Evolutionary conservation across 306 rosid species (phyloP).

Genomic region (Casuarina glauca): DNA sequence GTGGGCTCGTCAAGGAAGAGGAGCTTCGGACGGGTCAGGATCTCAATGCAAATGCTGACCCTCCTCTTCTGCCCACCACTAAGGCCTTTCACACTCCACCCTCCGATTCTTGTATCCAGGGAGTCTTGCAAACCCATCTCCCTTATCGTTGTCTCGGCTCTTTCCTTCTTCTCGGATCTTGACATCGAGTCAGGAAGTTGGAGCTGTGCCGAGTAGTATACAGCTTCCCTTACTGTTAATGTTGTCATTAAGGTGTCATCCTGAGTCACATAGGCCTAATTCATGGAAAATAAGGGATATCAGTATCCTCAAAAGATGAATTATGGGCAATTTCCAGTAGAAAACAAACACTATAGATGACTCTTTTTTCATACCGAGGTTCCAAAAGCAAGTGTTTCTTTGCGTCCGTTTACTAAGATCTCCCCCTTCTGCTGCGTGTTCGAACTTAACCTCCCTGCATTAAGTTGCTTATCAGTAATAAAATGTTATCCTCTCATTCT

Average conservation of each 20-base stretch:
- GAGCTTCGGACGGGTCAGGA: constrained; percentile 56
- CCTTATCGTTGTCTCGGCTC: constrained; percentile 46
- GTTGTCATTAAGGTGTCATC: constrained; percentile 59
- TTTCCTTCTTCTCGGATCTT: constrained; percentile 55
- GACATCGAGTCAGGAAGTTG: constrained; percentile 62
- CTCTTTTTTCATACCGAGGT: constrained; percentile 33
- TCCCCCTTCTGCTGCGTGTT: constrained; percentile 42
- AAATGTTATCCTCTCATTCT: too few species aligned
- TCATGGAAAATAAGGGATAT: neutral
- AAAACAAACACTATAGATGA: neutral
- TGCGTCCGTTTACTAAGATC: constrained; percentile 57
- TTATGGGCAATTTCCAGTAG: too few species aligned
- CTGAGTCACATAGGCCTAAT: constrained; percentile 67
- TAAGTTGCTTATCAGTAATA: constrained; percentile 36
- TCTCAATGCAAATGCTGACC: constrained; percentile 74
- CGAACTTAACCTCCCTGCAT: constrained; percentile 57
- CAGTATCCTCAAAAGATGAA: neutral
- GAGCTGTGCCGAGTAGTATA: constrained; percentile 61
- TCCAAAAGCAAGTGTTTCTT: constrained; percentile 60
- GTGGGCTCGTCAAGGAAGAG: constrained; percentile 85
- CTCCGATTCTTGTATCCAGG: constrained; percentile 62
- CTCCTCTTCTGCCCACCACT: constrained; percentile 72
- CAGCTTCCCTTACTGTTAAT: constrained; percentile 54
- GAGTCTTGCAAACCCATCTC: constrained; percentile 69
- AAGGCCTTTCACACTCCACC: constrained; percentile 51